phyloP scores from a whole-genome alignment of 2,329 filamentous ascomycete genomes.

The Diaporthe capsici region DNA sequence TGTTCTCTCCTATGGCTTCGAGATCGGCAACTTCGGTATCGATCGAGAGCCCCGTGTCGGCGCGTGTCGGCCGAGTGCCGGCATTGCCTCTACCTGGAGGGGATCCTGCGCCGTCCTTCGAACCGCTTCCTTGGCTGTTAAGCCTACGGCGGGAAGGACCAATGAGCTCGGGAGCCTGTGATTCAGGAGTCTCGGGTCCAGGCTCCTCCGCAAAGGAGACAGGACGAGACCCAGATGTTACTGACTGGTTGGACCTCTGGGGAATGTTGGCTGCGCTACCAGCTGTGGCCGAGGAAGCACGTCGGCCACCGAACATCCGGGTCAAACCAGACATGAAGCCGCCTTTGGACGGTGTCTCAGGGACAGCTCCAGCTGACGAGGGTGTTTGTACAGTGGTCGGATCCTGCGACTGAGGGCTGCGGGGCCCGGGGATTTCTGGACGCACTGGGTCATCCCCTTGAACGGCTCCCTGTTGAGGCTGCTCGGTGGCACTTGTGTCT shows the following conservation, averaged over 20 bases:
- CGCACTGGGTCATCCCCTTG: neutral
- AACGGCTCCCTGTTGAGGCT: neutral
- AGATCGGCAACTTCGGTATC: neutral
- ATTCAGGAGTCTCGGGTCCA: neutral
- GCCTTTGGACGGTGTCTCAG: neutral
- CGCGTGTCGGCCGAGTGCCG: neutral
- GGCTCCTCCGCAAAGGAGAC: neutral
- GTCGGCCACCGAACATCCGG: neutral
- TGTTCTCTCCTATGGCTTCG: neutral
- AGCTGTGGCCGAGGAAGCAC: neutral
- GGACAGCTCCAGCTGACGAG: neutral
- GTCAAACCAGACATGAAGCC: neutral
- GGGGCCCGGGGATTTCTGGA: no score
- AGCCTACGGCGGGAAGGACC: neutral
- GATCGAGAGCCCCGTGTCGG: constrained; percentile 1
- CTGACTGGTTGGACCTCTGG: neutral
- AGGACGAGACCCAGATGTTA: neutral
- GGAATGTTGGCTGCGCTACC: neutral
- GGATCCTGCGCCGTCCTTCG: neutral
- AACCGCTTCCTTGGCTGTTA: constrained; percentile 3
- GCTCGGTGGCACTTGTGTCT: neutral
- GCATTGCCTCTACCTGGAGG: neutral
- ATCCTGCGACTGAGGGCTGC: neutral
- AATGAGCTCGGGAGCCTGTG: neutral
- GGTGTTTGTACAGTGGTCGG: neutral